Evolutionary conservation across 306 rosid species (phyloP).

Genomic region (Malus sylvestris): DNA sequence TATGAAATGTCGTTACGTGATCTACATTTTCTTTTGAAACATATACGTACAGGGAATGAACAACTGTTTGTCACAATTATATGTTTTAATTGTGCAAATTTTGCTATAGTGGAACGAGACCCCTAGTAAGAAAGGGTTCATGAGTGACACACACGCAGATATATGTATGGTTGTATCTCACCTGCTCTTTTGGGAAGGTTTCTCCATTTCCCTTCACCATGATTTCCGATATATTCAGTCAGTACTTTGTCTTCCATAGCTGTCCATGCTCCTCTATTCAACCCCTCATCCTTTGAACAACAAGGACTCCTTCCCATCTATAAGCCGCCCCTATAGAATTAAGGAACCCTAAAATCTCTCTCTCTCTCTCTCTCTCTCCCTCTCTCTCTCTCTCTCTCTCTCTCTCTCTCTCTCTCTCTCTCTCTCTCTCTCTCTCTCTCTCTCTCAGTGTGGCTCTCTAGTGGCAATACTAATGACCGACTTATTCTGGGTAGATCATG

Average conservation of each 20-base stretch:
- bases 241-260: conserved; percentile 35
- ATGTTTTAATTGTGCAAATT: too few relatives aligned
- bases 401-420: not conserved
- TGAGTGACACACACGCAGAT: too few relatives aligned
- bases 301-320: conserved; percentile 45
- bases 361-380: not conserved
- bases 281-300: conserved; percentile 31
- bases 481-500: not conserved
- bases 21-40: not conserved
- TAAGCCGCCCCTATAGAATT: not conserved
- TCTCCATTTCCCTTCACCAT: conserved; percentile 53
- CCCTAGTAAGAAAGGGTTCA: too few relatives aligned
- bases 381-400: not conserved
- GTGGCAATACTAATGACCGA: not conserved
- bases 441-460: not conserved
- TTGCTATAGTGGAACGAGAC: too few relatives aligned
- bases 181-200: conserved; percentile 47
- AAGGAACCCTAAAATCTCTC: not conserved
- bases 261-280: conserved; percentile 48
- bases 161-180: not conserved
- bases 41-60: not conserved
- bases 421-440: not conserved
- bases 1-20: not conserved
- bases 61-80: not conserved
- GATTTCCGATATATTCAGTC: conserved; percentile 16